These are phyloP conservation scores for Globisporangium orthogonon DNA, from an alignment of 352 stramenopile genomes.

Conservation along the genomic window DNA sequence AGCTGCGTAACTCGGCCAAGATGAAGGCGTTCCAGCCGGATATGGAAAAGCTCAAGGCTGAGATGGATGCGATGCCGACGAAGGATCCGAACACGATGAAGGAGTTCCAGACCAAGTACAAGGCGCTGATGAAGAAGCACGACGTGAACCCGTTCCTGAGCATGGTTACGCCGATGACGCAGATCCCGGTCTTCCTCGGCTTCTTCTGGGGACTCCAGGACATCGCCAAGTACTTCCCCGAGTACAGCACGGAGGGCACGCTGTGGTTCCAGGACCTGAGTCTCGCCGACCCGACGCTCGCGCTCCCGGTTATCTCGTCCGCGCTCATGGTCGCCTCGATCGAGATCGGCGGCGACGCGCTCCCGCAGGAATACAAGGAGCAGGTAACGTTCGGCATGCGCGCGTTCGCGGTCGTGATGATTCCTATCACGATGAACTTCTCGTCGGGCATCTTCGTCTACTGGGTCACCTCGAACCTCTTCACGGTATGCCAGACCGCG, in stretches of 20 bases:
- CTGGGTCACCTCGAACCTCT: slow-evolving; percentile 84
- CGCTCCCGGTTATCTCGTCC: slow-evolving; percentile 75
- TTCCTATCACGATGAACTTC: slow-evolving; percentile 81
- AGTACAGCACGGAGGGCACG: slow-evolving; percentile 66
- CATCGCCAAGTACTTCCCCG: slow-evolving; percentile 75
- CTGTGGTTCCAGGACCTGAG: slow-evolving; percentile 84
- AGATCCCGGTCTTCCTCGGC: slow-evolving; percentile 82
- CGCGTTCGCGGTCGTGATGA: slow-evolving; percentile 55
- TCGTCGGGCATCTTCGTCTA: slow-evolving; percentile 82
- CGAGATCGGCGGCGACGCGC: slow-evolving; percentile 63
- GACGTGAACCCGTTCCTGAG: slow-evolving; percentile 70
- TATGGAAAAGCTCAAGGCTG: slow-evolving; percentile 71
- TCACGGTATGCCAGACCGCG: slow-evolving; percentile 60
- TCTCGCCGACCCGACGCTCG: slow-evolving; percentile 57
- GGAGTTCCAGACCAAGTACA: slow-evolving; percentile 69
- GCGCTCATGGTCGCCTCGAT: slow-evolving; percentile 73
- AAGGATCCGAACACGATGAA: slow-evolving; percentile 40
- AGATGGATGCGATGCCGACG: slow-evolving; percentile 52
- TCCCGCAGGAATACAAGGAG: slow-evolving; percentile 53
- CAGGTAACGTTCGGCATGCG: slow-evolving; percentile 82
- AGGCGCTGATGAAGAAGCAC: slow-evolving; percentile 80
- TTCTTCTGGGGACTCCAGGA: slow-evolving; percentile 84
- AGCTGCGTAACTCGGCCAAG: slow-evolving; percentile 82
- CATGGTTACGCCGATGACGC: slow-evolving; percentile 56
- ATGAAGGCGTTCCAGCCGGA: slow-evolving; percentile 82